Base-by-base conservation (phyloP, 306 rosid species). In the Elaeagnus macrophylla region DNA sequence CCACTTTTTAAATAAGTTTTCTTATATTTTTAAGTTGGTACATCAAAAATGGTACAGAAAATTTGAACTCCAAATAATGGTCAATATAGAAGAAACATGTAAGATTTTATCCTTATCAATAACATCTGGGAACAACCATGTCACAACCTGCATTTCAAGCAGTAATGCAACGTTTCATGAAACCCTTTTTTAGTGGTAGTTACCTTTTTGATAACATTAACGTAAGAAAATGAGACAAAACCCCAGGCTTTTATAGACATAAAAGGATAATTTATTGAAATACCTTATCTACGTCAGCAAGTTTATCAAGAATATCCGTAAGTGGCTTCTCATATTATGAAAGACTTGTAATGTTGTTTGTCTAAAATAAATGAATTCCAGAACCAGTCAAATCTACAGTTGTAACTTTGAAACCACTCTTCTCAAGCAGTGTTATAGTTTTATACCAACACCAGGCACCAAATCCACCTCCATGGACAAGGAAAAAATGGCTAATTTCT, bases 361-460 rank as follows among this genome's bases (percentile, higher is more conserved):
- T 53, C 50, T 91, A 94, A 56, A 67, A 87, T 12, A 81, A 67
- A 81, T 85, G 83, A 68, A 84, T 86, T 64, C 99, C 99, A 37
- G 94, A 87, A 55, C 99, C 99, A 42, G 94, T 81, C 69, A 91
- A 84, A 66, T 91, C 96, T 64, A 87, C 65, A 47, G 96, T 96
- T 59, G 87, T 54, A 10, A 83, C 99, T 67, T 75, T 82, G 66
- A 72, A 91, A 68, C 99, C 95, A 39, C 69, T 77, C 67, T 91
- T 95, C 77, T 87, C 99, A 35, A 91, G 72, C 65, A 91, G 95
- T 37, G 99, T 93, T 57, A 91, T 91, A 48, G 99, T 84, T 80
- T 91, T 91, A 74, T 91, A 91, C 99, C 99, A 91, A 75, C 99
- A 91, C 99, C 99, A 91, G 12, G 99, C 99, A 65, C 99, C 99